A percentile compares a stretch with the other conserved stretches of the same genome.
Evolutionary conservation across 2,329 filamentous ascomycete genomes (phyloP).

Genomic region (Juglanconis oblonga): DNA sequence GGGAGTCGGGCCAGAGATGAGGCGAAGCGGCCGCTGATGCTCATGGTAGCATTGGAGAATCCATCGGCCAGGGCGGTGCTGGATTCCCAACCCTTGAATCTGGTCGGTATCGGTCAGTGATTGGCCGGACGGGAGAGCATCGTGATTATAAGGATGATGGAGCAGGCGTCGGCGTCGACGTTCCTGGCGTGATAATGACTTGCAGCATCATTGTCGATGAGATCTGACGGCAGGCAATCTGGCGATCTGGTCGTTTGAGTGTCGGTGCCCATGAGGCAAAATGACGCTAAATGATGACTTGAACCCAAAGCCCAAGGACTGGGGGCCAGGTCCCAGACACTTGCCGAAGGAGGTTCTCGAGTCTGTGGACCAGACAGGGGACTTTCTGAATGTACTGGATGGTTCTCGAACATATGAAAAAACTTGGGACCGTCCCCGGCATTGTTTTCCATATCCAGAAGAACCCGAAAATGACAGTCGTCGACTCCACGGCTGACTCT

Average conservation of each 20-base stretch:
- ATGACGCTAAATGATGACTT: not conserved
- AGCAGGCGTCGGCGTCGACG: slow-evolving; percentile 6
- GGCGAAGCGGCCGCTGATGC: slow-evolving; percentile 14
- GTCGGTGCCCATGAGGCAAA: not conserved
- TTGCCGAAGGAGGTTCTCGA: not conserved
- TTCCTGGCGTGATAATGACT: not conserved
- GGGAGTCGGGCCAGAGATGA: not conserved
- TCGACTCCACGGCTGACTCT: not conserved
- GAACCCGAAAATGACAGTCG: not conserved
- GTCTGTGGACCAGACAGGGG: not conserved
- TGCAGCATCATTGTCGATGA: not conserved
- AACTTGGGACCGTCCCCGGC: not conserved
- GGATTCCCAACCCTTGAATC: not conserved
- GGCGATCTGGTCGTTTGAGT: not conserved
- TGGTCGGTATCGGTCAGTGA: not conserved
- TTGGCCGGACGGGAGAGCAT: slow-evolving; percentile 2
- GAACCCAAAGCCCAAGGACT: not conserved
- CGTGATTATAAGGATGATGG: slow-evolving; percentile 6
- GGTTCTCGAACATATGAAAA: slow-evolving; percentile 4
- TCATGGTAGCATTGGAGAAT: slow-evolving; percentile 9
- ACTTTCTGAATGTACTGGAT: not conserved
- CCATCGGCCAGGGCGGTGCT: slow-evolving; percentile 14
- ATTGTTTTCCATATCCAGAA: not conserved
- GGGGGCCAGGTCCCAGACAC: slow-evolving; percentile 9
- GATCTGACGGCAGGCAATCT: not conserved